Conservation (phyloP, 225 moss, liverwort and hornwort genomes). For the Antitrichia curtipendula region DNA sequence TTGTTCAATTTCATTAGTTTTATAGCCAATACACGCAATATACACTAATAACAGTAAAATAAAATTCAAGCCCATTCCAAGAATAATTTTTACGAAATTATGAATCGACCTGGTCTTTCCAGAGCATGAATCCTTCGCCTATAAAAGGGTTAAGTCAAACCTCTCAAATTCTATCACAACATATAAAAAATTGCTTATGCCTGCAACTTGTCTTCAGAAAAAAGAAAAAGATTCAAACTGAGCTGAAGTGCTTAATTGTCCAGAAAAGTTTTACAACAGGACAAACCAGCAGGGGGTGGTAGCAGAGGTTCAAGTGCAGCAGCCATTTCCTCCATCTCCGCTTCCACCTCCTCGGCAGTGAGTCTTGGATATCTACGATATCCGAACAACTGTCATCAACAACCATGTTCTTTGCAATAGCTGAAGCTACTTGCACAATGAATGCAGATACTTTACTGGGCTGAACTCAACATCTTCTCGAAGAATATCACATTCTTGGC, state of each 20-base stretch:
- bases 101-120: background rate
- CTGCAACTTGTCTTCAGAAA: background rate
- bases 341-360: constrained; percentile 47
- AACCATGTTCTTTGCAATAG: background rate
- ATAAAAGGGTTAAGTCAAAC: background rate
- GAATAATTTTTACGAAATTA: background rate
- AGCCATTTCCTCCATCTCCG: constrained; percentile 38
- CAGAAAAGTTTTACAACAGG: background rate
- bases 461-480: background rate
- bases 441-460: background rate
- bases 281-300: constrained; percentile 30
- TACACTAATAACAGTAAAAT: background rate
- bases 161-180: background rate
- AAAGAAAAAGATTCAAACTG: background rate
- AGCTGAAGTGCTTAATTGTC: background rate
- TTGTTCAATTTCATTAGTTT: background rate
- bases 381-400: background rate
- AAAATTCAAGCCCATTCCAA: background rate
- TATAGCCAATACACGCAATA: too few relatives aligned
- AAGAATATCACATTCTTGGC: background rate
- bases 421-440: background rate
- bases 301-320: constrained; percentile 27
- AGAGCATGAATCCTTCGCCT: background rate
- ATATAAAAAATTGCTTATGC: background rate
- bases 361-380: constrained; percentile 38